A percentile compares a stretch with the other conserved stretches of the same genome.
Evolutionary conservation across 345 rosid species (phyloP).

Genomic region (Raphanus raphanistrum): DNA sequence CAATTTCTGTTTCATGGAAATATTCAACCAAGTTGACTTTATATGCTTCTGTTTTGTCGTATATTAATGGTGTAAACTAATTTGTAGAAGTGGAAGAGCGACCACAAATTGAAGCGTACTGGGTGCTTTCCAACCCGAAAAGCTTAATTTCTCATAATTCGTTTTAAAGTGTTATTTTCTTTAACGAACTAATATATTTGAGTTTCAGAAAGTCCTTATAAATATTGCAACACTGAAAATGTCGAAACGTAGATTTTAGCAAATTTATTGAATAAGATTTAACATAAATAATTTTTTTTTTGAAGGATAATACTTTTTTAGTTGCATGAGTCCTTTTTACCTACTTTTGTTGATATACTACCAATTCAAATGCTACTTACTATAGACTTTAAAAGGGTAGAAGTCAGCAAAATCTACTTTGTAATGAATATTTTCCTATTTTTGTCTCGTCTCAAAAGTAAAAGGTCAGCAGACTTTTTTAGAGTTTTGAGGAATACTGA

Average conservation of each 20-base stretch:
- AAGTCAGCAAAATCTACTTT: conserved; percentile 20
- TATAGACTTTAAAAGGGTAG: conserved; percentile 5
- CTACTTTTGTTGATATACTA: not conserved
- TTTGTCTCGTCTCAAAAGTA: not conserved
- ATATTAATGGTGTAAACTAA: not conserved
- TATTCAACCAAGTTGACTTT: conserved; percentile 32
- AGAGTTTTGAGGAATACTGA: not conserved
- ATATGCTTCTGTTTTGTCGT: not conserved
- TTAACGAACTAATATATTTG: not conserved
- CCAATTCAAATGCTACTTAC: conserved; percentile 8
- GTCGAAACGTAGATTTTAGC: not conserved
- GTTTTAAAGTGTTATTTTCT: too few relatives aligned
- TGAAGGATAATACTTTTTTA: not conserved
- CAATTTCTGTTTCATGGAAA: conserved; percentile 16
- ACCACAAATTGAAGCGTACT: too few relatives aligned
- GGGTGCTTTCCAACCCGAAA: too few relatives aligned
- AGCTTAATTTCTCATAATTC: too few relatives aligned
- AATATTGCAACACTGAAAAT: not conserved
- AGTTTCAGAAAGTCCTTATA: not conserved
- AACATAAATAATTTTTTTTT: not conserved
- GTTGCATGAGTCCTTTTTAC: conserved; percentile 5
- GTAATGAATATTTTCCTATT: not conserved
- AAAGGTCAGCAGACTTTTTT: not conserved
- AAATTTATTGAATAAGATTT: not conserved
- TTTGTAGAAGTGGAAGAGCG: too few relatives aligned